Percentiles rank a stretch among this genome's conserved stretches.
phyloP scores from a whole-genome alignment of 2,329 filamentous ascomycete species.

The Colletotrichum sidae region DNA sequence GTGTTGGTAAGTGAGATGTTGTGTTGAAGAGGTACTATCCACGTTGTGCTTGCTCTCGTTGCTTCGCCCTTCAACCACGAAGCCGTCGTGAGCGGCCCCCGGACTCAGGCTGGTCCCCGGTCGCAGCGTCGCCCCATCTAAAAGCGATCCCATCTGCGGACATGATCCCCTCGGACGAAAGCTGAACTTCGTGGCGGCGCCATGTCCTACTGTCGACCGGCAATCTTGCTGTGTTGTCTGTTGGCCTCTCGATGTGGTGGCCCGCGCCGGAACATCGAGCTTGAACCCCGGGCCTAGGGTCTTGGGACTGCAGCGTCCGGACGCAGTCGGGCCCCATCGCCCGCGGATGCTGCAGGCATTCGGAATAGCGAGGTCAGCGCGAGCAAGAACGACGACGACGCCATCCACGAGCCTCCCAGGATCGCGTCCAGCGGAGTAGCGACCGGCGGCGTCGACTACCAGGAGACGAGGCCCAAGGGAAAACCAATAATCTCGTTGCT shows the following conservation, averaged over 20 bases:
- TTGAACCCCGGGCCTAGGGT: constrained; percentile 3
- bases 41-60: too few species aligned
- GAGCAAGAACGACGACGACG: background rate
- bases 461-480: background rate
- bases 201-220: constrained; percentile 22
- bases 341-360: constrained; percentile 9
- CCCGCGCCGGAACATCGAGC: constrained; percentile 23
- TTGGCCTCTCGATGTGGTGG: constrained; percentile 4
- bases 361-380: constrained; percentile 30
- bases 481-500: constrained; percentile 11
- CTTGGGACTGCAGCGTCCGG: constrained; percentile 11
- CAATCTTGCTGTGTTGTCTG: constrained; percentile 11
- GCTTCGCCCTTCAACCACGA: too few species aligned
- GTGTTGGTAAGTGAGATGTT: background rate
- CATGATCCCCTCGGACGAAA: constrained; percentile 19
- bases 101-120: background rate
- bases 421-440: constrained; percentile 24
- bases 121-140: background rate
- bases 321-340: background rate
- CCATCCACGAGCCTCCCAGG: background rate
- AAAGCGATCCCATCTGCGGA: constrained; percentile 14
- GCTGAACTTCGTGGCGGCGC: constrained; percentile 29
- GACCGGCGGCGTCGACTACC: constrained; percentile 6
- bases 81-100: constrained; percentile 1
- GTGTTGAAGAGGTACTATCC: too few species aligned